Conservation (phyloP, 306 rosid genomes). For the Clitoria ternatea region DNA sequence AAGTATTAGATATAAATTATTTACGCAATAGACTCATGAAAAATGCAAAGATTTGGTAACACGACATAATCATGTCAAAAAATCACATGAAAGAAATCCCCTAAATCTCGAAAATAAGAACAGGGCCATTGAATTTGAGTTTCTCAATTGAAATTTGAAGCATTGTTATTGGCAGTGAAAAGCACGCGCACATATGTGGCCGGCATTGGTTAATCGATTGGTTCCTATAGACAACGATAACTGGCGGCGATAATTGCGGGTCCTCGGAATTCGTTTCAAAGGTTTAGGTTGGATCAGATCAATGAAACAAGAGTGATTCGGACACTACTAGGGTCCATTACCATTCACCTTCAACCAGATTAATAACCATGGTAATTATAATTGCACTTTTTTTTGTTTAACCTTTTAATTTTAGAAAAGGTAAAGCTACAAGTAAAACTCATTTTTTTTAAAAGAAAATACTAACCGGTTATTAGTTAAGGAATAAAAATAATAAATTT, state of each 20-base stretch:
- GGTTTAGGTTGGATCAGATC: slow-evolving; percentile 31
- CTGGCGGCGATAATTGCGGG: slow-evolving; percentile 58
- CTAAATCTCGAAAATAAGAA: neutral
- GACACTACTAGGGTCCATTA: too few relatives aligned
- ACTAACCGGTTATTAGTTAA: too few relatives aligned
- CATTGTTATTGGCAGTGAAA: slow-evolving; percentile 14
- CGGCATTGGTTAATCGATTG: neutral
- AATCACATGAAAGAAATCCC: neutral
- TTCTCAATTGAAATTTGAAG: neutral
- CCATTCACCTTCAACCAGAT: too few relatives aligned
- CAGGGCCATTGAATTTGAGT: neutral
- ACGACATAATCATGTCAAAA: slow-evolving; percentile 7
- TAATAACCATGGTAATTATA: too few relatives aligned
- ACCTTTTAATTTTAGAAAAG: too few relatives aligned
- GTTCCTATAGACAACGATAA: slow-evolving; percentile 15
- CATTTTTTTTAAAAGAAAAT: too few relatives aligned
- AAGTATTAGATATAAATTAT: neutral
- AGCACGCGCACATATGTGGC: slow-evolving; percentile 8
- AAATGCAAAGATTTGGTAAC: neutral
- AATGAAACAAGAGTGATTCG: neutral
- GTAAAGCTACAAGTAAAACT: too few relatives aligned
- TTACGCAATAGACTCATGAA: neutral
- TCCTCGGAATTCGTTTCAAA: slow-evolving; percentile 38
- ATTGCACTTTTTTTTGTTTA: too few relatives aligned
- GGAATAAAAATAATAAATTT: too few relatives aligned